Conservation (phyloP, 176 grass and related monocot species). For the Guadua angustifolia region DNA sequence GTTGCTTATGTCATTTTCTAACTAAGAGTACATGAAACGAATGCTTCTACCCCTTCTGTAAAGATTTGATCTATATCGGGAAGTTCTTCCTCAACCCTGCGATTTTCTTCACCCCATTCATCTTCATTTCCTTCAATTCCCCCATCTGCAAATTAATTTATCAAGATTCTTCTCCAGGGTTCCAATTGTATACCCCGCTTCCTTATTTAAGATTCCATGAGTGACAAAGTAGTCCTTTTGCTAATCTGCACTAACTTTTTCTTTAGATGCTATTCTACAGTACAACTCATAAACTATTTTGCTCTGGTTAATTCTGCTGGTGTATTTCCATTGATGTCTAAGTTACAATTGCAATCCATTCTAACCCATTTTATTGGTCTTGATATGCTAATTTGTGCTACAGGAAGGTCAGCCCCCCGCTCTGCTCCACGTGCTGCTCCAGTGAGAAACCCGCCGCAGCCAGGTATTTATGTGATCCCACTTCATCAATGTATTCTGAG, state of each 20-base stretch:
- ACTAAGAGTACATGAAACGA: background rate
- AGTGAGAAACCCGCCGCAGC: conserved; percentile 70
- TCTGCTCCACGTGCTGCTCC: conserved; percentile 73
- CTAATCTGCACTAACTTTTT: background rate
- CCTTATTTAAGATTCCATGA: no score
- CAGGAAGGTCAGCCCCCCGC: conserved; percentile 73
- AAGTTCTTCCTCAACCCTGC: no score
- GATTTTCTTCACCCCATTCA: no score
- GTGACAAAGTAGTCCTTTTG: no score
- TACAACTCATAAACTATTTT: background rate
- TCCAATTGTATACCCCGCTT: no score
- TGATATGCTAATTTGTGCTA: background rate
- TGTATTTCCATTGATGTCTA: background rate
- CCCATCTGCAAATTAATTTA: no score
- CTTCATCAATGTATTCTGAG: background rate
- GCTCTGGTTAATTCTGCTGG: background rate
- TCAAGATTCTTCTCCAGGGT: no score
- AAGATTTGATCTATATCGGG: no score
- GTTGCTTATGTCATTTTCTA: background rate
- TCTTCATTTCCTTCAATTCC: no score
- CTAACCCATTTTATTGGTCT: background rate
- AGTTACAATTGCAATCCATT: background rate
- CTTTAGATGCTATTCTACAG: background rate
- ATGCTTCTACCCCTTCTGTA: no score
- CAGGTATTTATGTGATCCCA: conserved; percentile 46